Base-by-base conservation (phyloP, 73 alveolate species). In the Blepharisma stoltei region DNA sequence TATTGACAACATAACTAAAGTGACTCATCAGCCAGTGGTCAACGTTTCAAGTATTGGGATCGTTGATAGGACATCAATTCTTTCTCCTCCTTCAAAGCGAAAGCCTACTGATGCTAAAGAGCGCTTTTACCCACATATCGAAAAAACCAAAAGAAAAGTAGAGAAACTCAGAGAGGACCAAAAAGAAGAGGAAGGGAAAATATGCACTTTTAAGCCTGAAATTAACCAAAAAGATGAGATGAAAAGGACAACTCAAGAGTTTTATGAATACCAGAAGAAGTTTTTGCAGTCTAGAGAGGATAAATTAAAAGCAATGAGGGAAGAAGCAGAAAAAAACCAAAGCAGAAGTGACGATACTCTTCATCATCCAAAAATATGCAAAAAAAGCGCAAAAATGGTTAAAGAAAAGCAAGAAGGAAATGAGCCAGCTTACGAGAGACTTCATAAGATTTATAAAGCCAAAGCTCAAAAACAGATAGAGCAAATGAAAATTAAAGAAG, bases 131-230 rank as follows among this genome's bases (percentile, higher is more conserved):
- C 14, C 14, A 1, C 14, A 60, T 8, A 38, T 38, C 0, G 23
- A 60, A 60, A 60, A 5, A 25, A 25, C 73, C 23, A 38, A 60
- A 60, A 38, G 23, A 60, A 60, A 60, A 25, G 73, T 60, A 20
- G 23, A 60, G 5, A 25, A n/a, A 8, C 23, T 60, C 14, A 60
- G 23, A 60, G 73, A 60, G 18, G 18, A 14, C 2, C 14, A 60
- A 60, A 38, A 60, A 14, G 23, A 14, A 38, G 73, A 60, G 23
- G 73, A 60, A 60, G 18, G 14, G 18, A 60, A 60, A 8, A 20
- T 14, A 8, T 60, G 73, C 46, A 60, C 73, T 18, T 60, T 60
- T 60, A 14, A 60, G 48, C 73, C 73, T 14, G 18, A 60, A 38
- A 60, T 60, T 18, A 60, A 60, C 14, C 14, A n/a, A 20, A 60